A percentile compares a stretch with the other conserved stretches of the same genome.
Conservation (phyloP, 495 filamentous ascomycete genomes). For the Venustampulla echinocandica region DNA sequence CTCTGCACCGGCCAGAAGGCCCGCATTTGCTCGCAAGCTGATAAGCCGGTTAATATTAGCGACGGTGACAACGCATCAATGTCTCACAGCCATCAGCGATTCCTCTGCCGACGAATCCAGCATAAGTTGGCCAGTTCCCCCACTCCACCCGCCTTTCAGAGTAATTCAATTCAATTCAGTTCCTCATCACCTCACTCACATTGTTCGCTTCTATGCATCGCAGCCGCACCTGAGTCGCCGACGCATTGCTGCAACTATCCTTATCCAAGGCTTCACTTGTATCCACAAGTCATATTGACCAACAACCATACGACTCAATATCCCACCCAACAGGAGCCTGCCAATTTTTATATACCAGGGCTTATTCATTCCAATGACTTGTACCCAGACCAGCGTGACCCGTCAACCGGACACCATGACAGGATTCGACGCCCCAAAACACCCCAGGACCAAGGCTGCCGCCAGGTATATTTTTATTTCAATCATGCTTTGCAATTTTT, state of each 20-base stretch:
- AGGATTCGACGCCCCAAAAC: slow-evolving; percentile 15
- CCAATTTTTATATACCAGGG: slow-evolving; percentile 6
- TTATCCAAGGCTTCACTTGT: too few species aligned
- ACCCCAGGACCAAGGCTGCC: slow-evolving; percentile 19
- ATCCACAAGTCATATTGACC: not conserved
- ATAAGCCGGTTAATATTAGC: slow-evolving; percentile 20
- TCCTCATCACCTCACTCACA: slow-evolving; percentile 4
- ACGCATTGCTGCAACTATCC: not conserved
- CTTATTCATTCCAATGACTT: slow-evolving; percentile 18
- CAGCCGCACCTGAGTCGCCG: slow-evolving; percentile 2
- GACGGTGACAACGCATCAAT: slow-evolving; percentile 21
- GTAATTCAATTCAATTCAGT: slow-evolving; percentile 4
- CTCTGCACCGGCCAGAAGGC: slow-evolving; percentile 1
- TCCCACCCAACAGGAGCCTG: slow-evolving; percentile 5
- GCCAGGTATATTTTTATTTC: slow-evolving; percentile 24
- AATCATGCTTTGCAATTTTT: slow-evolving; percentile 10
- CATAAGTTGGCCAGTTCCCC: slow-evolving; percentile 18
- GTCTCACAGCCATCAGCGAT: slow-evolving; percentile 10
- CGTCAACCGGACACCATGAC: slow-evolving; percentile 20
- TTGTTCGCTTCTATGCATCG: slow-evolving; percentile 4
- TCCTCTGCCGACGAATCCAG: not conserved
- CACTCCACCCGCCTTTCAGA: slow-evolving; percentile 5
- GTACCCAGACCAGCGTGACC: slow-evolving; percentile 17
- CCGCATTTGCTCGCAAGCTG: slow-evolving; percentile 13
- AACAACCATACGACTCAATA: slow-evolving; percentile 1